phyloP scores from a whole-genome alignment of 306 rosid species.

The Malus asiatica region DNA sequence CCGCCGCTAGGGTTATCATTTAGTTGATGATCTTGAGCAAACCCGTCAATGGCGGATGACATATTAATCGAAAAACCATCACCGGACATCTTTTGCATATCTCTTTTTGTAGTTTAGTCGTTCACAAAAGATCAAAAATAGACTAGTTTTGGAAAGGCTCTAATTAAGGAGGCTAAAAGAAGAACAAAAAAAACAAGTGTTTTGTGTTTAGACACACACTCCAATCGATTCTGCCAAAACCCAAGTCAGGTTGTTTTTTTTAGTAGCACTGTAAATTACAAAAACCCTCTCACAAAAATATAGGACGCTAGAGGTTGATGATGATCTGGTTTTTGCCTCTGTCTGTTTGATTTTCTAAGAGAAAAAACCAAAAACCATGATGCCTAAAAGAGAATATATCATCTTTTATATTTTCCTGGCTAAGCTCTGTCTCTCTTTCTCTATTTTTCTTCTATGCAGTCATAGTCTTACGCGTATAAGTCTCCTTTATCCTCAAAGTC shows the following conservation, averaged over 20 bases:
- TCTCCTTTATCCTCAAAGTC: constrained; percentile 47
- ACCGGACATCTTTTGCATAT: constrained; percentile 35
- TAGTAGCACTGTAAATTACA: constrained; percentile 19
- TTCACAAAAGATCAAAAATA: constrained; percentile 14
- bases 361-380: constrained; percentile 53
- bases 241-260: constrained; percentile 35
- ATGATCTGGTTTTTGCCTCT: constrained; percentile 33
- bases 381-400: constrained; percentile 24
- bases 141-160: constrained; percentile 37
- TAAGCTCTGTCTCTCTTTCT: constrained; percentile 7
- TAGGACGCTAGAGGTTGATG: constrained; percentile 18
- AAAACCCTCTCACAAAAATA: constrained; percentile 10
- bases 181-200: constrained; percentile 35
- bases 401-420: constrained; percentile 10
- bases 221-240: constrained; percentile 53
- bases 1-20: constrained; percentile 35
- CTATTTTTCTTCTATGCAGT: constrained; percentile 16
- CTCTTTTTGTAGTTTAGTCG: constrained; percentile 4
- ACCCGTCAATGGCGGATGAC: constrained; percentile 43
- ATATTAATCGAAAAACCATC: constrained; percentile 50
- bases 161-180: constrained; percentile 14
- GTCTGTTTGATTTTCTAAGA: constrained; percentile 40
- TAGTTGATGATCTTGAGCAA: constrained; percentile 49
- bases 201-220: constrained; percentile 5
- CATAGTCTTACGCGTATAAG: constrained; percentile 20